Evolutionary conservation across 2,329 filamentous ascomycete genomes (phyloP).

Genomic region (Teratosphaeriaceae sp.): DNA sequence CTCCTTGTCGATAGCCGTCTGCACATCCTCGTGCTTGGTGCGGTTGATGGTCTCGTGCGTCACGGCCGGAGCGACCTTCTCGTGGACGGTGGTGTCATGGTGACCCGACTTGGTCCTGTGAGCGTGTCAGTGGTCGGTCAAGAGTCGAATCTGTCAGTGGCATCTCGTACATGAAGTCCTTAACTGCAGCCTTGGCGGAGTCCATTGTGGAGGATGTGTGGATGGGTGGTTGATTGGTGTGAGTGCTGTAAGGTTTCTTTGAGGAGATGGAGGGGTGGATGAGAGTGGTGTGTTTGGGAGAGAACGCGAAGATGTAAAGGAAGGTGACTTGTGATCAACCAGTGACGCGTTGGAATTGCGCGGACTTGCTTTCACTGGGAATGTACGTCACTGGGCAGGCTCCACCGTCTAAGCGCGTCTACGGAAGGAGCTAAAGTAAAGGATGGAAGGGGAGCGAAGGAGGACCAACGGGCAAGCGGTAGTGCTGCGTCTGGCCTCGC

Average conservation of each 20-base stretch:
- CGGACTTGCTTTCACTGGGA: no score
- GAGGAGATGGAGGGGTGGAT: not conserved
- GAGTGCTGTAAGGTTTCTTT: not conserved
- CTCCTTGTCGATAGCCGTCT: conserved; percentile 59
- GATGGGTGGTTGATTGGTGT: not conserved
- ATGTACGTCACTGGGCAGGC: no score
- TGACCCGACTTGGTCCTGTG: conserved; percentile 48
- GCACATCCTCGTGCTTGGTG: conserved; percentile 50
- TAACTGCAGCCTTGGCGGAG: conserved; percentile 43
- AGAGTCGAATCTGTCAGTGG: no score
- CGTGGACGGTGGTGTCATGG: conserved; percentile 62
- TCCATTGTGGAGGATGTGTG: conserved; percentile 7
- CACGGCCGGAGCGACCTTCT: conserved; percentile 55
- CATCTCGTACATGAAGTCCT: conserved; percentile 50
- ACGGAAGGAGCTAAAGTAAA: no score
- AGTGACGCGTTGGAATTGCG: conserved; percentile 1
- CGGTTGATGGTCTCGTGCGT: conserved; percentile 55
- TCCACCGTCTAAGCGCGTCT: no score
- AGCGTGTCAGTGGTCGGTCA: not conserved
- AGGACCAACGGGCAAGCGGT: not conserved
- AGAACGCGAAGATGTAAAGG: not conserved
- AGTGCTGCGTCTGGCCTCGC: not conserved
- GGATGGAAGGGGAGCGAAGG: no score
- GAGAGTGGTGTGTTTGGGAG: no score
- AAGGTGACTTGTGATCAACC: no score